These are phyloP conservation scores for Cyclanthera cordifolia DNA, from an alignment of 306 rosid species.

Conservation along the genomic window DNA sequence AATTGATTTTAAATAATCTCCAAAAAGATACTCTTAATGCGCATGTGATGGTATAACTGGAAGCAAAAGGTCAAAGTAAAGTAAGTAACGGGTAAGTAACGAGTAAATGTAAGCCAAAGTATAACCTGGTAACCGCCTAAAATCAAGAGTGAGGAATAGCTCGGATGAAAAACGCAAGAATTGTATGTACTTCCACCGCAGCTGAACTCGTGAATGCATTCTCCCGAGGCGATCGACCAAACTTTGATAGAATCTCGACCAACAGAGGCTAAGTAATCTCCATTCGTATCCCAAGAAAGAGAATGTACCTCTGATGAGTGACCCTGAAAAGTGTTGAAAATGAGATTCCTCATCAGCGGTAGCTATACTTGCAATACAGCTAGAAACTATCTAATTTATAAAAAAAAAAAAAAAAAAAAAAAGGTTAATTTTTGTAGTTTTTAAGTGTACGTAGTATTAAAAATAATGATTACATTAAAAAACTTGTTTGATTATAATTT, in stretches of 20 bases:
- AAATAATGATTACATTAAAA: too few relatives aligned
- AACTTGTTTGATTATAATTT: too few relatives aligned
- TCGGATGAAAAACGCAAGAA: slow-evolving; percentile 76
- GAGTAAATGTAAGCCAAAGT: slow-evolving; percentile 9
- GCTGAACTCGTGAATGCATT: slow-evolving; percentile 70
- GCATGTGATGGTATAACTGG: slow-evolving; percentile 9
- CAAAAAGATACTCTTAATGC: too few relatives aligned
- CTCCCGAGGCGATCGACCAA: slow-evolving; percentile 66
- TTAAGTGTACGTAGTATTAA: too few relatives aligned
- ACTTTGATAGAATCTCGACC: slow-evolving; percentile 75
- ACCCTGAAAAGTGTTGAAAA: slow-evolving; percentile 37
- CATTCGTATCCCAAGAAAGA: slow-evolving; percentile 70
- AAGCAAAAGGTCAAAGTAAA: background rate
- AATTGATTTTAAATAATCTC: too few relatives aligned
- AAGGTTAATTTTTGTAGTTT: too few relatives aligned
- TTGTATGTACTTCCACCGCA: slow-evolving; percentile 64
- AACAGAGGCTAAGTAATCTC: slow-evolving; percentile 72
- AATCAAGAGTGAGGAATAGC: slow-evolving; percentile 72
- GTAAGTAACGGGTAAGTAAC: background rate
- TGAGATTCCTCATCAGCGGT: slow-evolving; percentile 14
- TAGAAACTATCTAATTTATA: background rate
- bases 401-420: too few relatives aligned
- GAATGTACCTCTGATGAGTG: slow-evolving; percentile 51
- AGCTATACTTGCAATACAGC: background rate
- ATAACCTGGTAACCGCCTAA: slow-evolving; percentile 76